Conservation (phyloP, 768 basidiomycete species). For the Podaxis sp. region DNA sequence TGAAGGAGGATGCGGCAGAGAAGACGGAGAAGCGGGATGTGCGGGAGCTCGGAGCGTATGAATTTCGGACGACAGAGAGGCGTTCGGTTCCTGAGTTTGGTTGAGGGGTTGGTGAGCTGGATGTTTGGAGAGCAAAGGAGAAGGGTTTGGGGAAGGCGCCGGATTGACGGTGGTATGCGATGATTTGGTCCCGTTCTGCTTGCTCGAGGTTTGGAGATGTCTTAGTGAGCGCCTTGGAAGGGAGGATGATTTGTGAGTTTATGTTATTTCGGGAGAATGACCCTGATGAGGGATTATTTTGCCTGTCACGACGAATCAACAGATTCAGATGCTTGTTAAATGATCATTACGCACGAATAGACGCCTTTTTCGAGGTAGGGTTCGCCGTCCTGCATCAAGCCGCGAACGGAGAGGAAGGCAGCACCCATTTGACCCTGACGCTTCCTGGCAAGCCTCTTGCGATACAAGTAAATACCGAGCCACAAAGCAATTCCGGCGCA, state of each 20-base stretch:
- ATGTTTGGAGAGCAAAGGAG: constrained; percentile 29
- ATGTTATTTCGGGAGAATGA: constrained; percentile 32
- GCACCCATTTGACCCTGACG: constrained; percentile 32
- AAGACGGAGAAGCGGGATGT: constrained; percentile 2
- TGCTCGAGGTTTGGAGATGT: constrained; percentile 21
- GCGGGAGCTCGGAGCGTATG: constrained; percentile 3
- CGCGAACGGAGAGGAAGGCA: constrained; percentile 46
- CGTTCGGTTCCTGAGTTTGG: constrained; percentile 5
- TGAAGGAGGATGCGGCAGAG: constrained; percentile 14
- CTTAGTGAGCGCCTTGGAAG: constrained; percentile 40
- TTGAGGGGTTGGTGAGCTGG: constrained; percentile 9
- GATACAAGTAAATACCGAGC: constrained; percentile 36
- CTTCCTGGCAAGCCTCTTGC: constrained; percentile 33
- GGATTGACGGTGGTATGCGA: constrained; percentile 39
- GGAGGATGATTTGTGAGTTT: constrained; percentile 46
- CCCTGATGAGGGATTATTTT: not conserved
- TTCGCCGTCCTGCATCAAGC: constrained; percentile 34
- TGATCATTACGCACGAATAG: constrained; percentile 18
- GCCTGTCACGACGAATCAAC: not conserved
- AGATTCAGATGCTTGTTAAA: not conserved
- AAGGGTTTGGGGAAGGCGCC: constrained; percentile 39
- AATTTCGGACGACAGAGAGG: constrained; percentile 11
- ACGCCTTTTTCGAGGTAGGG: constrained; percentile 12
- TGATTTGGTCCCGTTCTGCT: constrained; percentile 28
- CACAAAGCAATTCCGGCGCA: constrained; percentile 34